Evolutionary conservation across 2,329 filamentous ascomycete genomes (phyloP).

Genomic region (Raffaelea deltoideospora): DNA sequence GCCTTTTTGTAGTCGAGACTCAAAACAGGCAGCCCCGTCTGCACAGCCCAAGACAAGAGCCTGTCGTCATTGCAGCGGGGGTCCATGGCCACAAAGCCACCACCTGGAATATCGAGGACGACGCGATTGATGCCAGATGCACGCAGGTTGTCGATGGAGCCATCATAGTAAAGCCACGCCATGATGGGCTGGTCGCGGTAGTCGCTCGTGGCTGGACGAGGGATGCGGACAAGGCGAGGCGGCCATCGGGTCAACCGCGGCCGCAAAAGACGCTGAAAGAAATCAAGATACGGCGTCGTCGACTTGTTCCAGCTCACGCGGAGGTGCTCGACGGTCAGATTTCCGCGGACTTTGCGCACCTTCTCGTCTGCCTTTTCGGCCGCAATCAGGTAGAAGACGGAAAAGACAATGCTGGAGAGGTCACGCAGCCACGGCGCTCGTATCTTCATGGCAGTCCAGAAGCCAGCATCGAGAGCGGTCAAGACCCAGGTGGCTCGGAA

Average conservation of each 20-base stretch:
- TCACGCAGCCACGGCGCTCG: constrained; percentile 65
- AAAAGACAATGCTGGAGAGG: constrained; percentile 68
- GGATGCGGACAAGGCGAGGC: constrained; percentile 71
- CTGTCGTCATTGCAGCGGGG: constrained; percentile 93
- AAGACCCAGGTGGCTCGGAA: constrained; percentile 95
- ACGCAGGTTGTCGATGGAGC: constrained; percentile 47
- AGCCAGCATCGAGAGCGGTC: constrained; percentile 87
- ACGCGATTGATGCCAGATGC: constrained; percentile 54
- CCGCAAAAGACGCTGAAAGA: constrained; percentile 56
- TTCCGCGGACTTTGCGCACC: constrained; percentile 75
- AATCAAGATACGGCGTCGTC: constrained; percentile 69
- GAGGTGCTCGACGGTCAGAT: constrained; percentile 79
- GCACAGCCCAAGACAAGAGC: constrained; percentile 80
- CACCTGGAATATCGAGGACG: constrained; percentile 80
- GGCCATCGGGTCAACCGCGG: constrained; percentile 69
- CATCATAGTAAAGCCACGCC: constrained; percentile 91
- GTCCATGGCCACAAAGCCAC: constrained; percentile 93
- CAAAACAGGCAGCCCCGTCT: constrained; percentile 73
- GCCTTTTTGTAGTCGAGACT: constrained; percentile 86
- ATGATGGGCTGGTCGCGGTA: constrained; percentile 63
- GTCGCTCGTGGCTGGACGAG: constrained; percentile 61
- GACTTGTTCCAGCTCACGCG: constrained; percentile 93
- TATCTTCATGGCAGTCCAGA: constrained; percentile 97
- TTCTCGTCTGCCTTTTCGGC: constrained; percentile 95
- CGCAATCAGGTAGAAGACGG: constrained; percentile 78